phyloP scores from a whole-genome alignment of 225 moss, liverwort and hornwort genomes.

The Polytrichum commune region DNA sequence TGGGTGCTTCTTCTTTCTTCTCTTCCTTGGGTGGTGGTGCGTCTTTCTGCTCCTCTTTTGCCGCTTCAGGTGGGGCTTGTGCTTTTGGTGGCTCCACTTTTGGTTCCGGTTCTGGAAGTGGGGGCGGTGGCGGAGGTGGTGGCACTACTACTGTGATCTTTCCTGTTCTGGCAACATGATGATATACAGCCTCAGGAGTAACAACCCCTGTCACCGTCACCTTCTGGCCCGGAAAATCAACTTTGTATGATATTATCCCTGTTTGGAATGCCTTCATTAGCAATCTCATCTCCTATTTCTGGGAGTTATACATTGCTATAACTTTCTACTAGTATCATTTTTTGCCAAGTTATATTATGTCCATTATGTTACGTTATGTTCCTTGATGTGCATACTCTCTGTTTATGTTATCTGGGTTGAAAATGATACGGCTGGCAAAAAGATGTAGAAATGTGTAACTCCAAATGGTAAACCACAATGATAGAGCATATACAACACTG shows the following conservation, averaged over 20 bases:
- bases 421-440: too few species aligned
- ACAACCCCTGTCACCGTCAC: conserved; percentile 42
- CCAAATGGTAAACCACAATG: too few species aligned
- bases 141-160: conserved; percentile 54
- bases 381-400: too few species aligned
- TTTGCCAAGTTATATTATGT: too few species aligned
- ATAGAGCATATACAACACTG: too few species aligned
- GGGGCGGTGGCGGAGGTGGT: conserved; percentile 25
- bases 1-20: conserved; percentile 14
- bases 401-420: too few species aligned
- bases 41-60: conserved; percentile 5
- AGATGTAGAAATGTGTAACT: too few species aligned
- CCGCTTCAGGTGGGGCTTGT: conserved; percentile 1
- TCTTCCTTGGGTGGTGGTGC: not conserved
- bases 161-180: conserved; percentile 39
- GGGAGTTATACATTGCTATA: too few species aligned
- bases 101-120: not conserved
- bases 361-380: too few species aligned
- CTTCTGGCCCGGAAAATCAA: conserved; percentile 51
- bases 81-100: not conserved
- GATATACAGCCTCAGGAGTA: conserved; percentile 50
- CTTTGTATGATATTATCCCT: conserved; percentile 37
- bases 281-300: not conserved
- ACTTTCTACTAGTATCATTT: too few species aligned
- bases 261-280: conserved; percentile 1